Conservation (phyloP, 2,329 filamentous ascomycete species). For the Diplodia seriata region DNA sequence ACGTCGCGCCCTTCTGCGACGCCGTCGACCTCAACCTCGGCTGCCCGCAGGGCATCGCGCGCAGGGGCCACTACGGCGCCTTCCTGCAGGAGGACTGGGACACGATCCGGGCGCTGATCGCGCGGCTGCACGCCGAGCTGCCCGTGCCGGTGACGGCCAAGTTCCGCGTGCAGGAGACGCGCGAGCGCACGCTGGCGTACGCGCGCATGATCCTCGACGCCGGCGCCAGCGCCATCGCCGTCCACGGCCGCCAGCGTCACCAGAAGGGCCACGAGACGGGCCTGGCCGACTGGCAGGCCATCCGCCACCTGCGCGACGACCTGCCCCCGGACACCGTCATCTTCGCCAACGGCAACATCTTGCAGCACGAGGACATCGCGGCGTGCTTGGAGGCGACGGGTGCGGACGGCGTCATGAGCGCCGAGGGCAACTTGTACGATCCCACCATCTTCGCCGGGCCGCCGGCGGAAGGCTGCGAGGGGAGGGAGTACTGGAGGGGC, state of each 20-base stretch:
- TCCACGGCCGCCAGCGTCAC: conserved; percentile 86
- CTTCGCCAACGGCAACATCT: conserved; percentile 94
- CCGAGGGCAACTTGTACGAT: conserved; percentile 93
- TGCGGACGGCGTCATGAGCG: conserved; percentile 92
- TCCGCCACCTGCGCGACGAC: conserved; percentile 81
- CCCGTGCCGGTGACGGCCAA: conserved; percentile 91
- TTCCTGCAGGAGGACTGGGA: conserved; percentile 94
- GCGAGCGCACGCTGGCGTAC: conserved; percentile 85
- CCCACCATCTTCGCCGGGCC: conserved; percentile 80
- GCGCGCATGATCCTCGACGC: conserved; percentile 85
- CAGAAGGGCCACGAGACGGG: conserved; percentile 97
- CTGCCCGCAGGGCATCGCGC: conserved; percentile 94
- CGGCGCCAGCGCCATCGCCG: conserved; percentile 90
- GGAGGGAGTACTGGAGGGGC: conserved; percentile 84
- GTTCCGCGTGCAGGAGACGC: conserved; percentile 86
- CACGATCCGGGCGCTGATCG: conserved; percentile 81
- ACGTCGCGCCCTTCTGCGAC: conserved; percentile 87
- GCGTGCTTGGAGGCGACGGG: conserved; percentile 82
- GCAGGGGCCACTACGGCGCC: conserved; percentile 87
- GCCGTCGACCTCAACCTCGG: conserved; percentile 95
- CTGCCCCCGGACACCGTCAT: conserved; percentile 87
- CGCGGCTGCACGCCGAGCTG: conserved; percentile 78
- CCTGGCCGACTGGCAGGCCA: conserved; percentile 86
- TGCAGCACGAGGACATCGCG: conserved; percentile 79
- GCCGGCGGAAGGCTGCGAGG: conserved; percentile 69